Evolutionary conservation across 1,284 basidiomycete genomes (phyloP).

Genomic region (Irpex sp.): DNA sequence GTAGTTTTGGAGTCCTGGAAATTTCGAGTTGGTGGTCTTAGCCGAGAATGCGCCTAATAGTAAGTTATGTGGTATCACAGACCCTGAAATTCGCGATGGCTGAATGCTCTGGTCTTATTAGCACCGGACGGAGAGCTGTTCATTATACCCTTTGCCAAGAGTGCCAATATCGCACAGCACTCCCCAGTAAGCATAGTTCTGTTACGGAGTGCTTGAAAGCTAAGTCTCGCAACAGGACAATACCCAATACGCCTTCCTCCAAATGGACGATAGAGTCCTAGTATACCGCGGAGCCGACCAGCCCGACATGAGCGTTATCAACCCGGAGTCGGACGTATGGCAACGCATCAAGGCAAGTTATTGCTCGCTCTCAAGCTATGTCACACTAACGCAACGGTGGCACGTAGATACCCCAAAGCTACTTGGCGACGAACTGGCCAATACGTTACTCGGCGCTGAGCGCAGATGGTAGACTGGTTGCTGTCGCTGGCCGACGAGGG

Average conservation of each 20-base stretch:
- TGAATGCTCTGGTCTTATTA: slow-evolving; percentile 19
- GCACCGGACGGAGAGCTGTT: slow-evolving; percentile 71
- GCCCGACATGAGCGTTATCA: slow-evolving; percentile 96
- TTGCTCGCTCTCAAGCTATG: not conserved
- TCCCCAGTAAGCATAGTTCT: slow-evolving; percentile 59
- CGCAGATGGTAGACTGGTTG: slow-evolving; percentile 86
- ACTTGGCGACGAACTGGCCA: slow-evolving; percentile 92
- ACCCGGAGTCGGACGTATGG: slow-evolving; percentile 98
- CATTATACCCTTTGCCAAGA: slow-evolving; percentile 90
- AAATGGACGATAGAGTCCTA: slow-evolving; percentile 90
- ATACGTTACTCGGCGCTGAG: slow-evolving; percentile 91
- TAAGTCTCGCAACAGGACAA: slow-evolving; percentile 58
- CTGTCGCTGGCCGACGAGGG: slow-evolving; percentile 88
- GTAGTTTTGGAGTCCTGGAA: slow-evolving; percentile 89
- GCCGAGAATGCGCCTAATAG: slow-evolving; percentile 44
- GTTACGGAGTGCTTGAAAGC: not conserved
- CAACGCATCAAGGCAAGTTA: slow-evolving; percentile 73
- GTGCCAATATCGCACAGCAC: slow-evolving; percentile 87
- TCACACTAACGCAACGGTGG: not conserved
- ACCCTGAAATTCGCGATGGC: not conserved
- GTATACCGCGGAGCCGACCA: slow-evolving; percentile 98
- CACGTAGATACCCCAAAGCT: slow-evolving; percentile 76
- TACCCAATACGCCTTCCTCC: slow-evolving; percentile 90
- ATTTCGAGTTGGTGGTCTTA: slow-evolving; percentile 79
- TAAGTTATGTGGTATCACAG: slow-evolving; percentile 24